phyloP scores from a whole-genome alignment of 2,329 filamentous ascomycete genomes.

The Akanthomyces uredinophilus region DNA sequence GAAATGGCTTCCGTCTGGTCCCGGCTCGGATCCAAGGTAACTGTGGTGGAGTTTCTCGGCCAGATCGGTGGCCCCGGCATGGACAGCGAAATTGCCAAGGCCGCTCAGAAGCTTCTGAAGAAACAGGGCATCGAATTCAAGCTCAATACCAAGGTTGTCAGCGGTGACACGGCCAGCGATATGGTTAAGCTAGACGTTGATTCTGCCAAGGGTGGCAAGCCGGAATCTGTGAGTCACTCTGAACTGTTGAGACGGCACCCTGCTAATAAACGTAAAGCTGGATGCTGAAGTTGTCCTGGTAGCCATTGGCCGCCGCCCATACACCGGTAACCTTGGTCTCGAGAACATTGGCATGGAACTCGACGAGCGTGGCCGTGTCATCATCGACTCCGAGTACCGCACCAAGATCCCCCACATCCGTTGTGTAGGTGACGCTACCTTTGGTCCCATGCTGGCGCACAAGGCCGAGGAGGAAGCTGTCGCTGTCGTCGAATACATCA shows the following conservation, averaged over 20 bases:
- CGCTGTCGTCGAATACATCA: conserved; percentile 92
- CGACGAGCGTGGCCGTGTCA: conserved; percentile 88
- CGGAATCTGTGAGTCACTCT: conserved; percentile 65
- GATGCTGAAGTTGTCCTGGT: conserved; percentile 94
- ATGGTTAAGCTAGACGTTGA: conserved; percentile 80
- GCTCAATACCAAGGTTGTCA: conserved; percentile 89
- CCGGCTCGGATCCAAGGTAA: conserved; percentile 86
- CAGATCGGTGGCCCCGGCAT: conserved; percentile 98
- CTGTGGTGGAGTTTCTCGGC: conserved; percentile 91
- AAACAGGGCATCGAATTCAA: conserved; percentile 99
- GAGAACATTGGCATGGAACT: conserved; percentile 91
- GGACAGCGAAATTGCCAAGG: conserved; percentile 90
- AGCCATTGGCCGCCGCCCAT: conserved; percentile 92
- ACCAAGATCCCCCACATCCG: conserved; percentile 97
- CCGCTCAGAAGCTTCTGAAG: conserved; percentile 82
- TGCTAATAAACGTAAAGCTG: conserved; percentile 49
- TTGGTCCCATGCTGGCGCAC: conserved; percentile 98
- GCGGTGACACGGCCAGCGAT: conserved; percentile 74
- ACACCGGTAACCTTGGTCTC: conserved; percentile 84
- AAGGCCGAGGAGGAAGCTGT: conserved; percentile 99
- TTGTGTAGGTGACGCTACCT: conserved; percentile 92
- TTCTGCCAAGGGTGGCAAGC: conserved; percentile 92
- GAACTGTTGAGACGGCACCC: not conserved
- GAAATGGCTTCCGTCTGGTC: conserved; percentile 99
- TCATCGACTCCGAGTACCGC: conserved; percentile 98